These are phyloP conservation scores for Chondrus crispus DNA, from an alignment of 23 red algal genomes.

Conservation along the genomic window DNA sequence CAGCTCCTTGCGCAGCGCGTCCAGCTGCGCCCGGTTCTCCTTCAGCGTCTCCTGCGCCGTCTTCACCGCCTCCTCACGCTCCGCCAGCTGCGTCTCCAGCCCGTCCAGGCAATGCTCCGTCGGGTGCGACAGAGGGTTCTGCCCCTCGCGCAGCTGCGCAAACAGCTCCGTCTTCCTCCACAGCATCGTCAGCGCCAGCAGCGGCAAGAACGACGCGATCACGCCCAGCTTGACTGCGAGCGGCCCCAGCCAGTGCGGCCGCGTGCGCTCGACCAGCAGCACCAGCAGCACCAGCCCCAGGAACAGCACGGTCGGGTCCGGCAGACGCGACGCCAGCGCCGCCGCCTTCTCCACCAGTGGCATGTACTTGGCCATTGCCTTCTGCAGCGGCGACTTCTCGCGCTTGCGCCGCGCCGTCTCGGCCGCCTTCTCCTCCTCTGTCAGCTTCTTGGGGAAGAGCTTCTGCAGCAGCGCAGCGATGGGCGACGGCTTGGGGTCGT, in stretches of 20 bases:
- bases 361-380: neutral
- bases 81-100: constrained; percentile 37
- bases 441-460: neutral
- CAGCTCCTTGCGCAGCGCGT: constrained; percentile 47
- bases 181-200: constrained; percentile 23
- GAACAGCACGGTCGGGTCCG: constrained; percentile 39
- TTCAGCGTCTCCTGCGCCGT: constrained; percentile 30
- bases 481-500: constrained; percentile 7
- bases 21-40: constrained; percentile 28
- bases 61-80: constrained; percentile 32
- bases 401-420: neutral
- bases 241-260: constrained; percentile 38
- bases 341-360: constrained; percentile 51
- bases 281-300: constrained; percentile 19
- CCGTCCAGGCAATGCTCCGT: constrained; percentile 46
- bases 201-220: constrained; percentile 16
- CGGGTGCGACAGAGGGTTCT: constrained; percentile 34
- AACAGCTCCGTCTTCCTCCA: constrained; percentile 59
- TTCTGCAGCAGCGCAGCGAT: neutral
- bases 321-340: neutral
- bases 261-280: neutral
- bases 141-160: constrained; percentile 18
- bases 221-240: constrained; percentile 20
- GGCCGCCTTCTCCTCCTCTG: neutral
- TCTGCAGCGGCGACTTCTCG: neutral